Percentiles rank a stretch among this genome's conserved stretches.
phyloP scores from a whole-genome alignment of 805 yeast species.

The Dipodascus albidus region DNA sequence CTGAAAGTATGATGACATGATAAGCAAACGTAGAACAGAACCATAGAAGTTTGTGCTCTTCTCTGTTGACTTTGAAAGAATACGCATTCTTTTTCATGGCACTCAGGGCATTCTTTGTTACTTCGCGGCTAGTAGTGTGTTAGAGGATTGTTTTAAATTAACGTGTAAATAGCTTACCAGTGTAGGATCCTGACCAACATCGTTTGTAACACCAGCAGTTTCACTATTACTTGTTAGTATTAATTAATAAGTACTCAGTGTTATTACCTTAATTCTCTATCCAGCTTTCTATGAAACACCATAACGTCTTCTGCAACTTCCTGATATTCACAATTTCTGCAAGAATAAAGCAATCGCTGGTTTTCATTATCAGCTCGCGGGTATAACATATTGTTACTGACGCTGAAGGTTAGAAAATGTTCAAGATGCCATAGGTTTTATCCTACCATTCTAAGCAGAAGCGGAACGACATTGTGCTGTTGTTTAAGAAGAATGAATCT shows the following conservation, averaged over 20 bases:
- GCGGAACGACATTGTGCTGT: conserved; percentile 76
- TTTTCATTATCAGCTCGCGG: conserved; percentile 87
- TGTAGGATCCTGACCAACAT: conserved; percentile 94
- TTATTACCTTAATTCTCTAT: neutral
- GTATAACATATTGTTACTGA: conserved; percentile 89
- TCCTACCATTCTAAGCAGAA: conserved; percentile 78
- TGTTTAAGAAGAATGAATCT: neutral
- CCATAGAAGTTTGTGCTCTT: conserved; percentile 90
- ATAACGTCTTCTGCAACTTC: conserved; percentile 82
- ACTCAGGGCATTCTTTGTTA: conserved; percentile 84
- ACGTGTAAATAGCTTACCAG: conserved; percentile 25
- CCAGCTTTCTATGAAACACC: conserved; percentile 30
- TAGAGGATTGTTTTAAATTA: conserved; percentile 2
- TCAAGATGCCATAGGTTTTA: neutral
- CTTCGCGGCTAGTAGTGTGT: conserved; percentile 51
- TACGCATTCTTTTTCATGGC: conserved; percentile 82
- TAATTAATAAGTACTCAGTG: conserved; percentile 58
- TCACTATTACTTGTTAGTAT: conserved; percentile 81
- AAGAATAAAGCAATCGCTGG: conserved; percentile 69
- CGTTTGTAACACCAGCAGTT: conserved; percentile 95
- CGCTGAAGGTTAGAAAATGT: neutral
- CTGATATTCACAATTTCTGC: conserved; percentile 89
- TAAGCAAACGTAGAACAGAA: conserved; percentile 61
- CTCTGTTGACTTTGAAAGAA: conserved; percentile 95
- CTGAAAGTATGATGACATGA: conserved; percentile 67